Evolutionary conservation across 1,284 basidiomycete species (phyloP).

Genomic region (Cutaneotrichosporon dermatis): DNA sequence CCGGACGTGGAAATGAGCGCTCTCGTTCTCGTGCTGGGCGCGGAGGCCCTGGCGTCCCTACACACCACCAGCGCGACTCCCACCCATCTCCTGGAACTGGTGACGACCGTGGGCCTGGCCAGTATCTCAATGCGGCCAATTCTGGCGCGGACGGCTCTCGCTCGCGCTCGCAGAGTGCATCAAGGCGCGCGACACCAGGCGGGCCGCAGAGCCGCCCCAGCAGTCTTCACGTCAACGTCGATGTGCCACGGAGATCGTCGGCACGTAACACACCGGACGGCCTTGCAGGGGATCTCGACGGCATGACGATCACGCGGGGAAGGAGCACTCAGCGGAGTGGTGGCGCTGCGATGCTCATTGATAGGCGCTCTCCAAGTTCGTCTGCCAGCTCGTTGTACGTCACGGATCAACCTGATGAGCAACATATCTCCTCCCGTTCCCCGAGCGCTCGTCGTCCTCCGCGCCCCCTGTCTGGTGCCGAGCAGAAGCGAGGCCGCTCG

Average conservation of each 20-base stretch:
- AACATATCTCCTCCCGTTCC: background rate
- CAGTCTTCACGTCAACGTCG: background rate
- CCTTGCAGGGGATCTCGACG: slow-evolving; percentile 6
- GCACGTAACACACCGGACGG: slow-evolving; percentile 4
- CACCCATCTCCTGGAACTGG: too few relatives aligned
- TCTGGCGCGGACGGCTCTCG: background rate
- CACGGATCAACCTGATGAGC: background rate
- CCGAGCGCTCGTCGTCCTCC: background rate
- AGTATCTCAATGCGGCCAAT: background rate
- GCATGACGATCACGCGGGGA: slow-evolving; percentile 12
- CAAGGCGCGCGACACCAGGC: background rate
- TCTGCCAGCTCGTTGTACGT: background rate
- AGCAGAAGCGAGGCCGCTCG: slow-evolving; percentile 3
- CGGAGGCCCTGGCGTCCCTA: background rate
- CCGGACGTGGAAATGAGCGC: background rate
- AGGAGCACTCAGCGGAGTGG: background rate
- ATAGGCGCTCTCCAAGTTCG: background rate
- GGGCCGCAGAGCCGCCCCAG: background rate
- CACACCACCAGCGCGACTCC: background rate
- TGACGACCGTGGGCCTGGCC: too few relatives aligned
- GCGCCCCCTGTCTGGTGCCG: slow-evolving; percentile 5
- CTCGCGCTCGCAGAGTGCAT: slow-evolving; percentile 5
- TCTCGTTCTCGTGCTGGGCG: background rate
- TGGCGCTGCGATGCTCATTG: too few relatives aligned
- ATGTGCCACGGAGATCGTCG: background rate